Evolutionary conservation across 2,329 filamentous ascomycete species (phyloP), one percentile per base, ranked within the genome.

Genomic region (Colletotrichum filicis): DNA sequence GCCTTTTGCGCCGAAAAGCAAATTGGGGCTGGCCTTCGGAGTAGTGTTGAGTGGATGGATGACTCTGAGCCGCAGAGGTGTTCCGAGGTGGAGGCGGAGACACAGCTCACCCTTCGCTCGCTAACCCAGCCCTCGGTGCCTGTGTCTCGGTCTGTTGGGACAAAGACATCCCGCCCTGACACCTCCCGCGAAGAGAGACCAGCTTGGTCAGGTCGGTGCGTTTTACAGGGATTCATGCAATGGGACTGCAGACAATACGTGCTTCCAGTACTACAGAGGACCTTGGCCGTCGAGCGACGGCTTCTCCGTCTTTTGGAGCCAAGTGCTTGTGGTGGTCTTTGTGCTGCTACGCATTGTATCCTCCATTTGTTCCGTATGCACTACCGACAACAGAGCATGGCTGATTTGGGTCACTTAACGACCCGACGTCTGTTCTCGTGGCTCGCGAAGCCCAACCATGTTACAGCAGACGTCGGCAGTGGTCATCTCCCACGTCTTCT

Each of bases 101-200:
- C 61, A 5, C 30, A 22, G 32, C 26, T 52, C 35, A 35, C 37
- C 28, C 14, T 16, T n/a, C 24, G 22, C 30, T 65, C 52, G 49
- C 57, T 56, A 49, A 12, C 46, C 46, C 46, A 56, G 57, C 57
- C 52, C 53, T 28, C 32, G 32, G 26, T 49, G 37, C 32, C 22
- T 35, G 30, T 60, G 30, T 37, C 42, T 56, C 62, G 64, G 46
- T 53, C 32, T 55, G 52, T 58, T 67, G 53, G 53, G 64, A 71
- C 58, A 52, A 53, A 69, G 69, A 72, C 69, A 56, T 69, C 59
- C 30, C 69, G 69, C 66, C 59, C 69, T 72, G 69, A 72, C 65
- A 72, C 53, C 42, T 49, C 35, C 69, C 42, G 69, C 53, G 58
- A 64, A 59, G 59, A 72, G 53, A 64, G 69, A 53, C 53, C 53